These are phyloP conservation scores for Ascochyta clinopodiicola DNA, from an alignment of 2,329 filamentous ascomycete genomes.

Conservation along the genomic window DNA sequence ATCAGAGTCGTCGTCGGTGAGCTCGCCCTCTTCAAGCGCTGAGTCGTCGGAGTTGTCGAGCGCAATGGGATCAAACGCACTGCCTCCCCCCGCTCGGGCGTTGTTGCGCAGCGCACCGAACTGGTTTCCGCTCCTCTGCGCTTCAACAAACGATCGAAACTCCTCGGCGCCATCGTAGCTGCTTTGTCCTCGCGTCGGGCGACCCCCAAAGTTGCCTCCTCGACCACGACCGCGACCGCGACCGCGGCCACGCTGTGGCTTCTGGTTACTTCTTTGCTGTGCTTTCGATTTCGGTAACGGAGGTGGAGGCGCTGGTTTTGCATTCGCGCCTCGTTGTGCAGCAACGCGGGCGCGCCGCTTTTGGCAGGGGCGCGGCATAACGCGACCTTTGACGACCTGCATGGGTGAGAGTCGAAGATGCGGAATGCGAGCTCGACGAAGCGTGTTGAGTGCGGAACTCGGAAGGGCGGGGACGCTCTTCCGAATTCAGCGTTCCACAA, in stretches of 20 bases:
- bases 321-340: slow-evolving; percentile 18
- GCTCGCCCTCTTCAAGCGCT: slow-evolving; percentile 23
- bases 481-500: background rate
- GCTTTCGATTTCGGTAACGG: slow-evolving; percentile 8
- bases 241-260: slow-evolving; percentile 17
- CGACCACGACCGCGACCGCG: slow-evolving; percentile 11
- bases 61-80: slow-evolving; percentile 17
- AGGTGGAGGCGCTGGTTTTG: slow-evolving; percentile 8
- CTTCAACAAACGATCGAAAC: slow-evolving; percentile 14
- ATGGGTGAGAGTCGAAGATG: slow-evolving; percentile 12
- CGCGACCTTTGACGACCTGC: slow-evolving; percentile 20
- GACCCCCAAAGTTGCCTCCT: slow-evolving; percentile 24
- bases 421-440: background rate
- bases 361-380: slow-evolving; percentile 37
- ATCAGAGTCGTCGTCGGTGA: slow-evolving; percentile 19
- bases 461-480: background rate
- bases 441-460: slow-evolving; percentile 3
- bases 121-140: slow-evolving; percentile 14
- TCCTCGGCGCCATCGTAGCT: slow-evolving; percentile 11
- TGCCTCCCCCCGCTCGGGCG: slow-evolving; percentile 12
- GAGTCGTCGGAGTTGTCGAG: slow-evolving; percentile 19
- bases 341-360: slow-evolving; percentile 33
- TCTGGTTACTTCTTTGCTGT: slow-evolving; percentile 22
- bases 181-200: slow-evolving; percentile 6
- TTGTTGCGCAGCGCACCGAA: slow-evolving; percentile 24